phyloP scores from a whole-genome alignment of 2,329 filamentous ascomycete genomes.

The Alternaria metachromatica region DNA sequence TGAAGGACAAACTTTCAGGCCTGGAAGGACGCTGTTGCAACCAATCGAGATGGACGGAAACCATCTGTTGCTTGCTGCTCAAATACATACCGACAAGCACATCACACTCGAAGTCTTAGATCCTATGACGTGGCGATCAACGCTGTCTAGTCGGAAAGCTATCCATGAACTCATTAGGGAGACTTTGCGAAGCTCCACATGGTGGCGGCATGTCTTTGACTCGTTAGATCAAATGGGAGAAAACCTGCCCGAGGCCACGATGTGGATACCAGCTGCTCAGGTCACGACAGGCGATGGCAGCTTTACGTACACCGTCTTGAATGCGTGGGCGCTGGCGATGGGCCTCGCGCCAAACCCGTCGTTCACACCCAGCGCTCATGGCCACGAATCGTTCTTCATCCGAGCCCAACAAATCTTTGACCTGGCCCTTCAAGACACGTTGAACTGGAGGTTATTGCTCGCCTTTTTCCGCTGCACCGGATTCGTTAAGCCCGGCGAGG shows the following conservation, averaged over 20 bases:
- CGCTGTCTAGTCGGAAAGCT: neutral
- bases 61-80: constrained; percentile 1
- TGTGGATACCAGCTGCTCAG: constrained; percentile 13
- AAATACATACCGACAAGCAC: neutral
- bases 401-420: constrained; percentile 11
- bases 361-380: constrained; percentile 1
- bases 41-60: neutral
- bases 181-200: neutral
- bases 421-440: neutral
- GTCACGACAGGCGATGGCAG: neutral
- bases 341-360: constrained; percentile 12
- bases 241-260: neutral
- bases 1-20: neutral
- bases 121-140: constrained; percentile 11
- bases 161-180: neutral
- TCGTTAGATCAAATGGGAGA: neutral
- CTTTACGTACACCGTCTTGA: constrained; percentile 15
- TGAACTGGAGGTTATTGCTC: constrained; percentile 20
- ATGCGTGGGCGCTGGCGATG: constrained; percentile 28
- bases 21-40: constrained; percentile 11
- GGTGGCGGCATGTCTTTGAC: neutral
- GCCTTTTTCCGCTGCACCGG: constrained; percentile 13
- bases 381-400: constrained; percentile 7
- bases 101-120: constrained; percentile 14
- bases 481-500: constrained; percentile 3